A percentile compares a stretch with the other conserved stretches of the same genome.
phyloP scores from a whole-genome alignment of 1,284 basidiomycete genomes.

The Mycosarcoma maydis region DNA sequence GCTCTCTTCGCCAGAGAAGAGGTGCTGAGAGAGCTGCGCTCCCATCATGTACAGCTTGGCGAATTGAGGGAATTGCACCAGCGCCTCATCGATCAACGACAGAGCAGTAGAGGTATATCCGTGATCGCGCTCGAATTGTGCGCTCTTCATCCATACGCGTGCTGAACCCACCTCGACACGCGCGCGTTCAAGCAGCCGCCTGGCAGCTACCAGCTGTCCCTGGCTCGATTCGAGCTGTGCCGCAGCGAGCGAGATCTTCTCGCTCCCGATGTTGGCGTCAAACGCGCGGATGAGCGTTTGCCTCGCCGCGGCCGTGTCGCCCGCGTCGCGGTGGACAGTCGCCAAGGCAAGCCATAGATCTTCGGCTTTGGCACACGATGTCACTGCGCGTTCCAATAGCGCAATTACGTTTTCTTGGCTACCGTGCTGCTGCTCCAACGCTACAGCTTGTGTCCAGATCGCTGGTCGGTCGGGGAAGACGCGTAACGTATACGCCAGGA shows the following conservation, averaged over 20 bases:
- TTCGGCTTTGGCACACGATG: conserved; percentile 91
- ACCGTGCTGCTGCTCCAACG: conserved; percentile 89
- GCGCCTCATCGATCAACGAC: conserved; percentile 78
- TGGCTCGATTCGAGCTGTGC: conserved; percentile 96
- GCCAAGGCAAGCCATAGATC: conserved; percentile 96
- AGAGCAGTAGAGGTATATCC: too few species aligned
- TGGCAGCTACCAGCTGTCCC: conserved; percentile 83
- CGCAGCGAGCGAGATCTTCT: conserved; percentile 95
- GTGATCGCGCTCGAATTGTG: conserved; percentile 90
- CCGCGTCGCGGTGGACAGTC: conserved; percentile 87
- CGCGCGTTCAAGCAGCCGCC: conserved; percentile 85
- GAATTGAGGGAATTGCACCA: conserved; percentile 83
- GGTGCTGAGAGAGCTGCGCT: conserved; percentile 78
- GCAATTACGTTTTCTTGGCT: conserved; percentile 82
- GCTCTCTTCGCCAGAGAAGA: not conserved
- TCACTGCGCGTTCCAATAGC: conserved; percentile 82
- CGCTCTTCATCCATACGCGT: conserved; percentile 97
- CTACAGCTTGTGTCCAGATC: conserved; percentile 89
- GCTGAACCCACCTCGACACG: conserved; percentile 88
- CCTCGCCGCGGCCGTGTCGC: conserved; percentile 84
- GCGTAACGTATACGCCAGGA: conserved; percentile 87
- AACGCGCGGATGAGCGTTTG: conserved; percentile 88
- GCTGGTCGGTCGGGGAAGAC: conserved; percentile 85
- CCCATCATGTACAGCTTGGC: conserved; percentile 96
- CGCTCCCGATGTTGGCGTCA: conserved; percentile 93